phyloP scores from a whole-genome alignment of 345 rosid genomes.

The Salix suchowensis region DNA sequence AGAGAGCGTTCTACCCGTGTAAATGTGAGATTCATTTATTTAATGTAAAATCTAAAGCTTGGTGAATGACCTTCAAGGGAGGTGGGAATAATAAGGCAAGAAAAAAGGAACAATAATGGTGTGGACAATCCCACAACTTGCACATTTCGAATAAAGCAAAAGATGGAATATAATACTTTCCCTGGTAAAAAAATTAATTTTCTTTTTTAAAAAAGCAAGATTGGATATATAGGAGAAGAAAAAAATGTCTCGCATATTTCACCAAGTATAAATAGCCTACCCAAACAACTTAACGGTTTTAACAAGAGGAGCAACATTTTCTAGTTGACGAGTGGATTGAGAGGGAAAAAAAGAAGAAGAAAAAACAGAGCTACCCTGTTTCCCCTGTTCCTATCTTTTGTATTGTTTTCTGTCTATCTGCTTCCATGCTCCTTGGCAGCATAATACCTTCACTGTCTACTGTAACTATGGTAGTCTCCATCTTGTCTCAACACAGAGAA shows the following conservation, averaged over 20 bases:
- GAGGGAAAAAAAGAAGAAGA: not conserved
- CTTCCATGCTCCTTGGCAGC: conserved; percentile 13
- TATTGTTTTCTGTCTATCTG: not conserved
- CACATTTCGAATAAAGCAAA: conserved; percentile 9
- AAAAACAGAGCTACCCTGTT: conserved; percentile 27
- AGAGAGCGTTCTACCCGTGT: not conserved
- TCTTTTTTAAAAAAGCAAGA: not conserved
- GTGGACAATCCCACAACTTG: conserved; percentile 14
- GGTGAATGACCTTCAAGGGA: not conserved
- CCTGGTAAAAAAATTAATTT: not conserved
- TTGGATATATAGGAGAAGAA: not conserved
- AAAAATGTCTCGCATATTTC: conserved; percentile 6
- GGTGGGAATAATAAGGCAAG: conserved; percentile 9
- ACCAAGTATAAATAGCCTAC: conserved; percentile 37
- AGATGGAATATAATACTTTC: conserved; percentile 17
- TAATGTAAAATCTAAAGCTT: not conserved
- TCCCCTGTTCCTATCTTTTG: conserved; percentile 15
- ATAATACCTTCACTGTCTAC: conserved; percentile 1
- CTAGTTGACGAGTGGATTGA: not conserved
- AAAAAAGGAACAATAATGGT: conserved; percentile 9
- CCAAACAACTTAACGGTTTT: conserved; percentile 16
- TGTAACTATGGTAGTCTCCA: conserved; percentile 19
- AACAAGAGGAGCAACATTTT: conserved; percentile 10
- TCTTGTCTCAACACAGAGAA: conserved; percentile 27
- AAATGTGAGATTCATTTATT: not conserved